These are phyloP conservation scores for Fusarium brevicatenulatum DNA, from an alignment of 2,329 filamentous ascomycete species.

Conservation along the genomic window DNA sequence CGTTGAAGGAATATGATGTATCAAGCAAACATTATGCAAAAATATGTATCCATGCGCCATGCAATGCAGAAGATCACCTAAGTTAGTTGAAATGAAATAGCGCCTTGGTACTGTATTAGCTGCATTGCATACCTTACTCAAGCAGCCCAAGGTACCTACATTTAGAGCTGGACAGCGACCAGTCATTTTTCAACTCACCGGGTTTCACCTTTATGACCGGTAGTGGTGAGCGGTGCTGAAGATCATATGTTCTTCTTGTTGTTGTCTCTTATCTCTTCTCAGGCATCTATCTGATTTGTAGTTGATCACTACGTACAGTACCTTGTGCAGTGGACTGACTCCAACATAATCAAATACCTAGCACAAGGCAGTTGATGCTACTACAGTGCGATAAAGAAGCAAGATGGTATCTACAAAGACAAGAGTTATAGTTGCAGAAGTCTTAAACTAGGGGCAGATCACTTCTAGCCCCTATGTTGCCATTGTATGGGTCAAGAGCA, in stretches of 20 bases:
- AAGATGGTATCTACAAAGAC: background rate
- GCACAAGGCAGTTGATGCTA: background rate
- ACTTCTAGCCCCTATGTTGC: background rate
- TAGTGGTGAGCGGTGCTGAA: background rate
- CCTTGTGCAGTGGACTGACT: background rate
- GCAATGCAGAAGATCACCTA: background rate
- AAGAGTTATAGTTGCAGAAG: background rate
- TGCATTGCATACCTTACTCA: background rate
- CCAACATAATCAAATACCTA: background rate
- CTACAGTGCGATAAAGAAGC: background rate
- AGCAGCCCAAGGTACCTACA: no score
- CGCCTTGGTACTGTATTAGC: background rate
- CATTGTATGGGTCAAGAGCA: background rate
- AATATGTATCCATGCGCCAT: background rate
- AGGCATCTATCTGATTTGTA: background rate
- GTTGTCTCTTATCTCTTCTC: background rate
- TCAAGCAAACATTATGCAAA: conserved; percentile 14
- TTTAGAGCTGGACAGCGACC: background rate
- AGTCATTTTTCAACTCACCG: background rate
- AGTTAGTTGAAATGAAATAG: background rate
- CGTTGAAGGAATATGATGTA: conserved; percentile 12
- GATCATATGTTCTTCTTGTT: background rate
- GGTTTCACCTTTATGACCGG: background rate
- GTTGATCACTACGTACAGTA: background rate
- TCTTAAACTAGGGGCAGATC: background rate